Evolutionary conservation across 106 monocot species (phyloP).

Genomic region (Dioscorea zingiberensis): DNA sequence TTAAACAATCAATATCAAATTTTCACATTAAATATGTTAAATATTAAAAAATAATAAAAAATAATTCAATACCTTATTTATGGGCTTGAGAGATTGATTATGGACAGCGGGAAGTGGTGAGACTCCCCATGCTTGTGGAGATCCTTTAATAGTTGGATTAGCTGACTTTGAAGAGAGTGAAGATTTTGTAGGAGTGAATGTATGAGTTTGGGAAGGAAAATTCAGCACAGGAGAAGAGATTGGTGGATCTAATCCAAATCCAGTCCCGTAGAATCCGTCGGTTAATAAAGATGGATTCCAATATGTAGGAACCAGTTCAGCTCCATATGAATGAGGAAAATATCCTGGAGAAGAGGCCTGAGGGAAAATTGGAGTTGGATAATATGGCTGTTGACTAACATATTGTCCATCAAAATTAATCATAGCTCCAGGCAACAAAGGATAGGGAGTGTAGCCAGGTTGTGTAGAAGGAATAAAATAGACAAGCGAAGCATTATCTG

Average conservation of each 20-base stretch:
- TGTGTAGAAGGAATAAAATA: conserved; percentile 59
- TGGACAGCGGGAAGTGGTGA: conserved; percentile 12
- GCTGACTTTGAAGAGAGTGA: conserved; percentile 12
- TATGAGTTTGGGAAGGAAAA: conserved; percentile 28
- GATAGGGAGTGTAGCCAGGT: conserved; percentile 42
- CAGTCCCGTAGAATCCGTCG: conserved; percentile 24
- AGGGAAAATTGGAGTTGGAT: conserved; percentile 21
- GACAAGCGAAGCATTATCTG: conserved; percentile 50
- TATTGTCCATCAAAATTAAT: conserved; percentile 65
- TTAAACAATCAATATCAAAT: neutral
- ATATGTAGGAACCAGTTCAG: conserved; percentile 46
- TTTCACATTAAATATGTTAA: neutral
- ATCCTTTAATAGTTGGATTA: conserved; percentile 29
- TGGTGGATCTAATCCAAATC: conserved; percentile 23
- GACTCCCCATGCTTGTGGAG: conserved; percentile 12
- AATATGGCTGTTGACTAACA: conserved; percentile 45
- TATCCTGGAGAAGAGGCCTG: conserved; percentile 45
- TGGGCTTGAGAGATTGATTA: conserved; percentile 32
- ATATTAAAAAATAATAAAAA: too few relatives aligned
- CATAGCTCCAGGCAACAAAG: conserved; percentile 32
- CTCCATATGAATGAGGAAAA: conserved; percentile 54
- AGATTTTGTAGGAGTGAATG: conserved; percentile 18
- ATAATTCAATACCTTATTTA: conserved; percentile 23
- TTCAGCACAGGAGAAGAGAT: conserved; percentile 23
- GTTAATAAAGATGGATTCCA: conserved; percentile 44